Evolutionary conservation across 805 yeast genomes (phyloP), one percentile per base, ranked within the genome.

Genomic region (Lipomyces orientalis): DNA sequence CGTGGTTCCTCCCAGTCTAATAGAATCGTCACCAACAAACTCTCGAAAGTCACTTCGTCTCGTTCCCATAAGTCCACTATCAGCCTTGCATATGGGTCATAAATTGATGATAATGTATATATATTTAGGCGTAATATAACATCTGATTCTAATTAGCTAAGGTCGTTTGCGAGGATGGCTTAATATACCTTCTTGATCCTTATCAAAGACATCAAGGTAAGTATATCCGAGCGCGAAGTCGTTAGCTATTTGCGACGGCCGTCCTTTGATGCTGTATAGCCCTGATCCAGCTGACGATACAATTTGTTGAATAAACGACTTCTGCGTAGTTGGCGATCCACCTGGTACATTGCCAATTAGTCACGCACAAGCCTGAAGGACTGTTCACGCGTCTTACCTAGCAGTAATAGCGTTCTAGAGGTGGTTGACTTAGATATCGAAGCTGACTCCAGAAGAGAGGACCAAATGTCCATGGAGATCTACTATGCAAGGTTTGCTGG

Each of bases 201-300:
- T 65, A 56, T 75, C 78, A 19, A 58, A 56, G 46, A 74, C 72
- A 19, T 75, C 77, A 7, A 71, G 33, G 61, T 65, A 76, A 14
- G 74, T 56, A 61, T 75, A 76, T 16, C 78, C 77, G 46, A 74
- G 60, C 3, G 72, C 73, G 54, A 73, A 64, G 10, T 65, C 69
- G 39, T 70, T 73, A 19, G 74, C 70, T 8, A 52, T n/a, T 7
- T 43, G n/a, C 7, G 51, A 5, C 33, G 58, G 16, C 19, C 61
- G 14, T 39, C 58, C 65, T n/a, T 58, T 52, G 9, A 69, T 56
- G 29, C 61, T 14, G 51, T 54, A 58, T 12, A 31, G 14, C 7
- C 35, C 54, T 22, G 37, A 37, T 51, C 25, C 29, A 6, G 65
- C 67, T 12, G 71, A 64, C n/a, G 31, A 4, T 19, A 33, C 60